These are phyloP conservation scores for Deinandra increscens DNA, from an alignment of 129 eudicot species.

Conservation along the genomic window DNA sequence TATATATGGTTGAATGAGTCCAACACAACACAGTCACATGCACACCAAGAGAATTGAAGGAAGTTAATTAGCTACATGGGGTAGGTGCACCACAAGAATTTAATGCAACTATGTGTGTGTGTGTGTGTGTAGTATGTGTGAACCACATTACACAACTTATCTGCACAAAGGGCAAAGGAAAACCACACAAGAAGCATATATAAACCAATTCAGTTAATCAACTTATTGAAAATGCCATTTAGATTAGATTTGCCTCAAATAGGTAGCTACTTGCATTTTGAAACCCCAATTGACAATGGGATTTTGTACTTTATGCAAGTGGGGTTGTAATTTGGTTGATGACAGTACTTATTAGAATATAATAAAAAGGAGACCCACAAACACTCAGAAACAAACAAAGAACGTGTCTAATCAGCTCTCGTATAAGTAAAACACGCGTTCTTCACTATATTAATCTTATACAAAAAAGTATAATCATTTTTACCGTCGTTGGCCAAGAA, in stretches of 20 bases:
- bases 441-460: too few species aligned
- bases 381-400: too few species aligned
- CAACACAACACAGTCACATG: constrained; percentile 48
- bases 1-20: constrained; percentile 36
- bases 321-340: constrained; percentile 28
- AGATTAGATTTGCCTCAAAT: constrained; percentile 6
- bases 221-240: constrained; percentile 5
- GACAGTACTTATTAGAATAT: constrained; percentile 12
- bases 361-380: too few species aligned
- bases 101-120: constrained; percentile 41
- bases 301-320: constrained; percentile 30
- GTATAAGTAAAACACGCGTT: too few species aligned
- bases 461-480: too few species aligned
- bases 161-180: constrained; percentile 39
- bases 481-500: too few species aligned
- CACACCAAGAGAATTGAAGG: constrained; percentile 27
- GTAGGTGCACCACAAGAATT: constrained; percentile 48
- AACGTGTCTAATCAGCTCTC: too few species aligned
- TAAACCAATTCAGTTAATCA: constrained; percentile 1
- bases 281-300: constrained; percentile 2
- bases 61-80: constrained; percentile 32
- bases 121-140: too few species aligned
- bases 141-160: constrained; percentile 43
- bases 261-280: constrained; percentile 20
- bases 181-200: constrained; percentile 48